Evolutionary conservation across 2,329 filamentous ascomycete species (phyloP).

Genomic region (Penicillium sumatraense): DNA sequence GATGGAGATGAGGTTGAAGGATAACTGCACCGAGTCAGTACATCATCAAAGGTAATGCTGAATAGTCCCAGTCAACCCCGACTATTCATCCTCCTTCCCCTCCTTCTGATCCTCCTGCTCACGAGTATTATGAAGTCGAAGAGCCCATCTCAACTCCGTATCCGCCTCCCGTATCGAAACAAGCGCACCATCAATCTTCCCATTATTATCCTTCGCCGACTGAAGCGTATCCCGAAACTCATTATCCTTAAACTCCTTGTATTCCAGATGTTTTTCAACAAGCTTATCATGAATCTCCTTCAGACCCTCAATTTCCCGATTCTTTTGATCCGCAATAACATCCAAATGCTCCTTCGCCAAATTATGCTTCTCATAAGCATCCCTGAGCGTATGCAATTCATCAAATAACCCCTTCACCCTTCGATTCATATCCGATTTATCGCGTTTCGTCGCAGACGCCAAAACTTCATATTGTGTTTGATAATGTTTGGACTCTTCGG

Average conservation of each 20-base stretch:
- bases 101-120: neutral
- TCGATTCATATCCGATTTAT: constrained; percentile 45
- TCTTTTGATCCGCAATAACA: constrained; percentile 51
- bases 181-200: constrained; percentile 41
- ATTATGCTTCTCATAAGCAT: constrained; percentile 42
- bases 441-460: constrained; percentile 44
- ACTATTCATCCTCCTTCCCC: neutral
- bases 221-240: constrained; percentile 41
- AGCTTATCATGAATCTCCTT: constrained; percentile 47
- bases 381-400: constrained; percentile 38
- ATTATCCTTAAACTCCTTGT: constrained; percentile 47
- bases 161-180: constrained; percentile 47
- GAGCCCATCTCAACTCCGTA: constrained; percentile 54
- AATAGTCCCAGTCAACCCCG: neutral
- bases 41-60: no score
- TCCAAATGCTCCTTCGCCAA: constrained; percentile 47
- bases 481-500: constrained; percentile 45
- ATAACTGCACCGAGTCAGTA: no score
- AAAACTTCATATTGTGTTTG: constrained; percentile 51
- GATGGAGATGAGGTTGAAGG: neutral
- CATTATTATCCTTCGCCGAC: constrained; percentile 34
- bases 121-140: constrained; percentile 25
- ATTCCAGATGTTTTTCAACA: constrained; percentile 44
- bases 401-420: constrained; percentile 44
- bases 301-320: constrained; percentile 46